Base-by-base conservation (phyloP, 179 eudicot species). In the Beta macrorhiza region DNA sequence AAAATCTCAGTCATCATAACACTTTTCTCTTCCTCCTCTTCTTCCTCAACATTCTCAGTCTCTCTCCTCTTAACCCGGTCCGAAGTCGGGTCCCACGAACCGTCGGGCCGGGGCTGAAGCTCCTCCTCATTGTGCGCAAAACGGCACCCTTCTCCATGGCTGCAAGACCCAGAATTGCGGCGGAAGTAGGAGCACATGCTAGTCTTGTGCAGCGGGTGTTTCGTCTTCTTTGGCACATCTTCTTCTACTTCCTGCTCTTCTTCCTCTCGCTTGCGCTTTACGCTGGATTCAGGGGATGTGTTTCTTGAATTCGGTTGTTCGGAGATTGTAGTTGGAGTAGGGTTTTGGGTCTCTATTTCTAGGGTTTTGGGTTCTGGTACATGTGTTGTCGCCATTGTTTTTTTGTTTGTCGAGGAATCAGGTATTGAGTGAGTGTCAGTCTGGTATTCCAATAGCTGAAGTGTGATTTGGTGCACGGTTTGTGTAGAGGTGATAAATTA, bases 31-130 rank as follows among this genome's bases (percentile, higher is more conserved):
- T 78, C 88, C 5, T 49, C 83, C 52, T 32, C 78, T 9, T 63
- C 85, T 0, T 32, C 62, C n/a, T 44, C 82, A 13, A 52, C 79
- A 3, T 72, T 80, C 8, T 80, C 87, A 8, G 8, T 64, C 53
- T 14, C 79, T 88, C 13, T 67, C 88, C 89, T 90, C 92, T 92
- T 95, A 3, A 82, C 97, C 87, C 91, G 87, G 73, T 89, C 90
- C 22, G 98, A 95, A 3, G 95, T 91, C 22, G 98, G 98, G 85
- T 95, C 98, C 98, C 97, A 95, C 2, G 97, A 77, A 13, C 88
- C 88, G 44, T 93, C 98, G 42, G 97, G 97, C 19, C 92, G 80
- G 12, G 79, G 85, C 56, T 90, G 89, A 77, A 95, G 97, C 92
- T 95, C 98, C 71, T 75, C 83, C 81, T 95, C 98, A 47, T 85